Percentiles rank a stretch among this genome's conserved stretches.
phyloP scores from a whole-genome alignment of 257 asterid species.

The Striga asiatica region DNA sequence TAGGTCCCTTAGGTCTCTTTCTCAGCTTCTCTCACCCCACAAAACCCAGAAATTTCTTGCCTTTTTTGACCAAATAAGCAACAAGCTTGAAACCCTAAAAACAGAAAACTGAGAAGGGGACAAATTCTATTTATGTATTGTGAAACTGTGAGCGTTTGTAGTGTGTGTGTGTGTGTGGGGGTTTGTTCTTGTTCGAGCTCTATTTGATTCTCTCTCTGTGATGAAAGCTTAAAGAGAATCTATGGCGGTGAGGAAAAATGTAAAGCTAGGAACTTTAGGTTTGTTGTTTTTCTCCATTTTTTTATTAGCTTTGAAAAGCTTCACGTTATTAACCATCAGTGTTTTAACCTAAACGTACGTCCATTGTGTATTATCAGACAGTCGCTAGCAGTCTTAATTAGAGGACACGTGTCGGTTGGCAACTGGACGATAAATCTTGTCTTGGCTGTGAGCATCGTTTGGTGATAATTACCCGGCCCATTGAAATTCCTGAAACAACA shows the following conservation, averaged over 20 bases:
- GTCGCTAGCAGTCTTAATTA: constrained; percentile 22
- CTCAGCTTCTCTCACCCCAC: too few species aligned
- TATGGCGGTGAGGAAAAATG: background rate
- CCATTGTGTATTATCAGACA: constrained; percentile 16
- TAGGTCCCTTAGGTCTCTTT: too few species aligned
- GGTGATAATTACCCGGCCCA: background rate
- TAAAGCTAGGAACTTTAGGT: constrained; percentile 18
- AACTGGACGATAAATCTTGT: background rate
- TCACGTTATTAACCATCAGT: constrained; percentile 20
- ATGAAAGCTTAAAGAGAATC: background rate
- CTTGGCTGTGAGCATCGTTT: background rate
- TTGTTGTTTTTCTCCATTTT: constrained; percentile 11
- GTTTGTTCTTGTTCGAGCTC: constrained; percentile 10
- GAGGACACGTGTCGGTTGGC: constrained; percentile 21
- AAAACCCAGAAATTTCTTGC: constrained; percentile 12
- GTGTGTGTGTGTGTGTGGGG: constrained; percentile 3
- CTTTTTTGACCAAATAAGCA: constrained; percentile 15
- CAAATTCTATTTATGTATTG: constrained; percentile 23
- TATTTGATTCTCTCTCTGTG: constrained; percentile 18
- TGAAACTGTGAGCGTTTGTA: background rate
- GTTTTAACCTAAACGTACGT: too few species aligned
- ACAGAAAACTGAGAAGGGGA: constrained; percentile 18
- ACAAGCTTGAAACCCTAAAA: constrained; percentile 33
- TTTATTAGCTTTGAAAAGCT: too few species aligned
- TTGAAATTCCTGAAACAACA: too few species aligned